Evolutionary conservation across 495 filamentous ascomycete genomes (phyloP).

Genomic region (Aspergillus bertholletiae): DNA sequence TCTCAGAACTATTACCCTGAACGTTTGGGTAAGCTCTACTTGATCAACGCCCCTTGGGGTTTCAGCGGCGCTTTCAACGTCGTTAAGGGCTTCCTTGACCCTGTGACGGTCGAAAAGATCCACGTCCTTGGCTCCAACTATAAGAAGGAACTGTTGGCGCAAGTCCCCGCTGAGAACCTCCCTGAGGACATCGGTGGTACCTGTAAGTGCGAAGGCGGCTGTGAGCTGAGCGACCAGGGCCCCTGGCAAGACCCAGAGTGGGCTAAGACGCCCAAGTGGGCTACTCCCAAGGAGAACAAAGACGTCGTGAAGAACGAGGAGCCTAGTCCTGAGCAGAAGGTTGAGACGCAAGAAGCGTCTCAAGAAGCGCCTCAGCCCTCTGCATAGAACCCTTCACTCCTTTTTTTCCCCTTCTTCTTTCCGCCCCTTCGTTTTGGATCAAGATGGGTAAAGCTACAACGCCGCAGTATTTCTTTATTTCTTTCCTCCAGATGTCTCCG

Average conservation of each 20-base stretch:
- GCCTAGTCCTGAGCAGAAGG: constrained; percentile 30
- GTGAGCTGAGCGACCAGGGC: constrained; percentile 81
- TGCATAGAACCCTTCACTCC: constrained; percentile 26
- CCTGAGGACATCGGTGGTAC: constrained; percentile 81
- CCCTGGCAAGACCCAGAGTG: constrained; percentile 86
- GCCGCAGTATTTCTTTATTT: constrained; percentile 5
- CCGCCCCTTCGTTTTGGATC: constrained; percentile 17
- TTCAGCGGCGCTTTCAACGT: constrained; percentile 79
- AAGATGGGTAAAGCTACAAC: constrained; percentile 15
- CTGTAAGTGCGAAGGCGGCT: constrained; percentile 82
- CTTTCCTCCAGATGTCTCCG: constrained; percentile 6
- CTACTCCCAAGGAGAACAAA: constrained; percentile 34
- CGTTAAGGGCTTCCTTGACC: constrained; percentile 90
- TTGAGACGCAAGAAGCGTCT: constrained; percentile 25
- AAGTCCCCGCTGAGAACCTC: constrained; percentile 88
- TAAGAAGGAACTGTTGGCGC: constrained; percentile 74
- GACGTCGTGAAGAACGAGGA: constrained; percentile 26
- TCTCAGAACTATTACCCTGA: constrained; percentile 99
- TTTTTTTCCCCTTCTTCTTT: constrained; percentile 9
- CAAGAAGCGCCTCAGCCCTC: constrained; percentile 26
- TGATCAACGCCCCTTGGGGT: constrained; percentile 97
- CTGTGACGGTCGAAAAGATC: constrained; percentile 94
- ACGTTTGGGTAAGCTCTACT: constrained; percentile 80
- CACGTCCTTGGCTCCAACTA: constrained; percentile 81
- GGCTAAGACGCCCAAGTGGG: constrained; percentile 69